Conservation (phyloP, 352 stramenopile genomes). For the Pythium phragmiticola region DNA sequence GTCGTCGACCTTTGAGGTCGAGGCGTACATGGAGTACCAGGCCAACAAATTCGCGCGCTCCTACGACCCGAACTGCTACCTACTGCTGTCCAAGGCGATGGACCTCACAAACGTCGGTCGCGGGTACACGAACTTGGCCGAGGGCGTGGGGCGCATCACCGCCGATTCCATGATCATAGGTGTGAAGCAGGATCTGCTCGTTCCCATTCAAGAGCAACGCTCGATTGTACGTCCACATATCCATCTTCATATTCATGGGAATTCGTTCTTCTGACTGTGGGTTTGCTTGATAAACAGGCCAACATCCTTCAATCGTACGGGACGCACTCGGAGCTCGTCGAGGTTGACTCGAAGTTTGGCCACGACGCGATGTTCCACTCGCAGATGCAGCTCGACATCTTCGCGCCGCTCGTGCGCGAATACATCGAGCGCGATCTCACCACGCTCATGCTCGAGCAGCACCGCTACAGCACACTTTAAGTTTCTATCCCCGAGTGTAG, state of each 20-base stretch:
- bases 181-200: slow-evolving; percentile 83
- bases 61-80: slow-evolving; percentile 88
- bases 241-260: background rate
- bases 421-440: slow-evolving; percentile 67
- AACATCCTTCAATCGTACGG: slow-evolving; percentile 82
- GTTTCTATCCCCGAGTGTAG: slow-evolving; percentile 1
- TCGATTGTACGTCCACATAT: slow-evolving; percentile 42
- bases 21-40: slow-evolving; percentile 91
- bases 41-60: slow-evolving; percentile 81
- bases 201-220: slow-evolving; percentile 81
- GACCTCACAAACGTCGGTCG: slow-evolving; percentile 81
- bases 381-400: slow-evolving; percentile 79
- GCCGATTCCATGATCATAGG: slow-evolving; percentile 70
- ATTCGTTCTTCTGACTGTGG: background rate
- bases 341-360: slow-evolving; percentile 84
- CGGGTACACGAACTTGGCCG: slow-evolving; percentile 63
- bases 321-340: slow-evolving; percentile 55
- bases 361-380: slow-evolving; percentile 88
- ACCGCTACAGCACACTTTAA: slow-evolving; percentile 79
- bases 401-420: slow-evolving; percentile 64
- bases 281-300: slow-evolving; percentile 25
- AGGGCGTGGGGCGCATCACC: slow-evolving; percentile 70
- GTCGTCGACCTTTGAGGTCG: slow-evolving; percentile 83
- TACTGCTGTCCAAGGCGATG: slow-evolving; percentile 88
- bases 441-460: slow-evolving; percentile 60